These are phyloP conservation scores for Amylocarpus encephaloides DNA, from an alignment of 2,329 filamentous ascomycete genomes.

Conservation along the genomic window DNA sequence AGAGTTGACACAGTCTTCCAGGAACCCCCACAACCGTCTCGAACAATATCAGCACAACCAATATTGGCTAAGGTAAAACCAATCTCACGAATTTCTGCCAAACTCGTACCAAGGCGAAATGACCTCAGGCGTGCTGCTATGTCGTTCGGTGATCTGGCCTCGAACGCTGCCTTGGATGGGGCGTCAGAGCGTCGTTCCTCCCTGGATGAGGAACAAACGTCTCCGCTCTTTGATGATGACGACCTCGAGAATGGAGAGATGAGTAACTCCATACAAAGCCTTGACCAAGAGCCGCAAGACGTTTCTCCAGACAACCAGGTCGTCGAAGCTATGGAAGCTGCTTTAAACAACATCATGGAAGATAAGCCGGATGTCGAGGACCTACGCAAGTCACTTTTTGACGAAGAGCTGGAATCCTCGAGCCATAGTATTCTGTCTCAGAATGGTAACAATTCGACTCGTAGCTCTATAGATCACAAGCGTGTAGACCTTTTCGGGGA, in stretches of 20 bases:
- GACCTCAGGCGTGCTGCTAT: conserved; percentile 54
- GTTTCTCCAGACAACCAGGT: conserved; percentile 66
- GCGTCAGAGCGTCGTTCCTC: conserved; percentile 52
- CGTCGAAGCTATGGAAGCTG: conserved; percentile 88
- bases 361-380: conserved; percentile 64
- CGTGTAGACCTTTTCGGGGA: conserved; percentile 39
- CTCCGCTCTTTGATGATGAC: conserved; percentile 75
- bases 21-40: conserved; percentile 17
- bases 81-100: conserved; percentile 42
- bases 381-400: conserved; percentile 61
- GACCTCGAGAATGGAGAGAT: conserved; percentile 66
- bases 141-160: conserved; percentile 54
- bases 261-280: conserved; percentile 66
- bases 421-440: conserved; percentile 44
- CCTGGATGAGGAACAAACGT: conserved; percentile 56
- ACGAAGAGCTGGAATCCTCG: conserved; percentile 40
- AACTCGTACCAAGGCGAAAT: conserved; percentile 37
- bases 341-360: conserved; percentile 86
- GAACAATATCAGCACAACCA: conserved; percentile 28
- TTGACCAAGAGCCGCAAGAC: conserved; percentile 63
- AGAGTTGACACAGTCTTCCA: conserved; percentile 36
- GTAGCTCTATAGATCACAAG: conserved; percentile 54
- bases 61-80: conserved; percentile 37
- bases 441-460: conserved; percentile 53
- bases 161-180: conserved; percentile 31